These are phyloP conservation scores for Nosema muscidifuracis DNA, from an alignment of 371 early-diverging fungal genomes.

Conservation along the genomic window DNA sequence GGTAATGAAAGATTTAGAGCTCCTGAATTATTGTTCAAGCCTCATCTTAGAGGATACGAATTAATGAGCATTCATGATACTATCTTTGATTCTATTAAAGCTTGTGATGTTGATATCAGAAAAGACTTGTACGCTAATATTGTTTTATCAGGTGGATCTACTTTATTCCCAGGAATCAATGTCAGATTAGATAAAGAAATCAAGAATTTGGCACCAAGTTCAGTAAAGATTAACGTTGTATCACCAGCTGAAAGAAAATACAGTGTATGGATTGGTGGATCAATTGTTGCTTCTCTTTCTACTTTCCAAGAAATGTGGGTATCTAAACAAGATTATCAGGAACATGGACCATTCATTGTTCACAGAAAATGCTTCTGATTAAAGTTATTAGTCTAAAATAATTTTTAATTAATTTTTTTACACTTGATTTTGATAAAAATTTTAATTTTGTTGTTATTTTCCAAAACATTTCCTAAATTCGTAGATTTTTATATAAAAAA, in stretches of 20 bases:
- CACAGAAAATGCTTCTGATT: constrained; percentile 65
- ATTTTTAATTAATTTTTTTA: neutral
- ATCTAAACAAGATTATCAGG: constrained; percentile 89
- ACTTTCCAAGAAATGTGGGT: constrained; percentile 97
- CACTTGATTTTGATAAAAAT: neutral
- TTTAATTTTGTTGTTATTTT: no score
- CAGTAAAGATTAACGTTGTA: constrained; percentile 97
- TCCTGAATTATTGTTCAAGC: constrained; percentile 98
- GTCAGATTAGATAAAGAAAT: constrained; percentile 90
- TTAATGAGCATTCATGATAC: constrained; percentile 82
- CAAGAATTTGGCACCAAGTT: constrained; percentile 85
- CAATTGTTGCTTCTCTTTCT: constrained; percentile 94
- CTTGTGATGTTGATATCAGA: constrained; percentile 92
- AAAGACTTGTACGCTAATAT: constrained; percentile 88
- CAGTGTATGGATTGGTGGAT: constrained; percentile 99
- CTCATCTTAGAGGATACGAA: constrained; percentile 80
- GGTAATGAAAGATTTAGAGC: constrained; percentile 92
- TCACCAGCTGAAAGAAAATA: constrained; percentile 99
- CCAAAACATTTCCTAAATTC: no score
- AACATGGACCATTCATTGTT: constrained; percentile 62
- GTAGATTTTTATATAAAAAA: no score
- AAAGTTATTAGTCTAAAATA: constrained; percentile 1
- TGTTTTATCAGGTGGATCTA: constrained; percentile 79
- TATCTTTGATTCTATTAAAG: constrained; percentile 85
- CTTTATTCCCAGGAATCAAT: constrained; percentile 68